phyloP scores from a whole-genome alignment of 345 rosid genomes.

The Pistacia atlantica region DNA sequence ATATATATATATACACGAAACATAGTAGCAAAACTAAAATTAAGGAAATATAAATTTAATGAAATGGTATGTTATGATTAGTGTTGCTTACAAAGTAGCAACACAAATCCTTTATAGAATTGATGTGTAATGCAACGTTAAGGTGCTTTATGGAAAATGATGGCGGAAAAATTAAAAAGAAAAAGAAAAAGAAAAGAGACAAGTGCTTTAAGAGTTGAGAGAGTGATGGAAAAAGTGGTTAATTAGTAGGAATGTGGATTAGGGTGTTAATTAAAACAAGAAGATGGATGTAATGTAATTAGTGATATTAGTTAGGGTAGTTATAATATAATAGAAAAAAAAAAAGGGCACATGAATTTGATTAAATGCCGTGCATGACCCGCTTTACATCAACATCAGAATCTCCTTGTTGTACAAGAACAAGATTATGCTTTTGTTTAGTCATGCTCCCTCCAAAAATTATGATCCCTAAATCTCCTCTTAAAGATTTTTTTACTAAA shows the following conservation, averaged over 20 bases:
- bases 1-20: too few relatives aligned
- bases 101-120: background rate
- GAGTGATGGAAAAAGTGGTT: background rate
- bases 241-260: too few relatives aligned
- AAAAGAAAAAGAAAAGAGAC: background rate
- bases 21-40: too few relatives aligned
- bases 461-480: too few relatives aligned
- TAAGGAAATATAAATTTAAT: too few relatives aligned
- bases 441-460: too few relatives aligned
- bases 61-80: background rate
- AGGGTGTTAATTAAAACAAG: too few relatives aligned
- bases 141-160: background rate
- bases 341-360: too few relatives aligned
- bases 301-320: too few relatives aligned
- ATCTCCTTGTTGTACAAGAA: constrained; percentile 7
- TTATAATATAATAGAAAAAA: too few relatives aligned
- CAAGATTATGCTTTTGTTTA: constrained; percentile 1
- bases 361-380: background rate
- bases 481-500: too few relatives aligned
- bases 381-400: background rate
- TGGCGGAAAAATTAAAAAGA: background rate
- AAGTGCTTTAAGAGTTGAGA: background rate
- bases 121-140: constrained; percentile 2
- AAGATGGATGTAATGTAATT: too few relatives aligned
- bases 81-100: constrained; percentile 17